Conservation (phyloP, 2,329 filamentous ascomycete species). For the Dactylellina leptospora region DNA sequence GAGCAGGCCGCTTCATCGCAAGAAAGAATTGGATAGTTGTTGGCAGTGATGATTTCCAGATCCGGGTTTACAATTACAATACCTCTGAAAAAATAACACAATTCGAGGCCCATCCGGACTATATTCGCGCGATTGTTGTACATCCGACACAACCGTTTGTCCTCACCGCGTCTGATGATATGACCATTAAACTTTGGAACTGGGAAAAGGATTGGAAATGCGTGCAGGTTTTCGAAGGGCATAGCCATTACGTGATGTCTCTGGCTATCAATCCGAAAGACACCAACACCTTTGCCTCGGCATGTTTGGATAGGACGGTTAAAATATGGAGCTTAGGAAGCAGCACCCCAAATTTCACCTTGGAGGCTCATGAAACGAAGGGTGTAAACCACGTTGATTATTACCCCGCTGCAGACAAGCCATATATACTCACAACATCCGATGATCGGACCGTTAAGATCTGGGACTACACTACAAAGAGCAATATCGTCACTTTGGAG, state of each 20-base stretch:
- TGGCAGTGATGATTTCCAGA: constrained; percentile 89
- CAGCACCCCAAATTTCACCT: constrained; percentile 91
- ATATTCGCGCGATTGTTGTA: constrained; percentile 94
- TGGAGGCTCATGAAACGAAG: constrained; percentile 72
- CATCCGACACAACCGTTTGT: constrained; percentile 96
- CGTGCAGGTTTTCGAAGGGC: constrained; percentile 94
- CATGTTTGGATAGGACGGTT: constrained; percentile 93
- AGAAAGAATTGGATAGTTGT: constrained; percentile 99
- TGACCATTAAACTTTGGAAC: constrained; percentile 98
- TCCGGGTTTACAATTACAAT: constrained; percentile 98
- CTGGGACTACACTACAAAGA: constrained; percentile 99
- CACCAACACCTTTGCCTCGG: constrained; percentile 89
- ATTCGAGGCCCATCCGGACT: constrained; percentile 97
- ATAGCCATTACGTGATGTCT: constrained; percentile 96
- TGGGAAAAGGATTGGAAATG: constrained; percentile 99
- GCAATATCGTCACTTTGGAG: constrained; percentile 92
- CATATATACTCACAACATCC: constrained; percentile 92
- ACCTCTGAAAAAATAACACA: constrained; percentile 97
- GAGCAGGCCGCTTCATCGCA: constrained; percentile 93
- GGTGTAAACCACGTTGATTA: constrained; percentile 94
- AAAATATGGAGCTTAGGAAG: constrained; percentile 98
- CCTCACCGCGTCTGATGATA: constrained; percentile 94
- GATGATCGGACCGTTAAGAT: constrained; percentile 97
- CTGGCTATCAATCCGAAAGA: constrained; percentile 97
- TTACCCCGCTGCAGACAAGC: constrained; percentile 76